A percentile compares a stretch with the other conserved stretches of the same genome.
phyloP scores from a whole-genome alignment of 805 yeast species.

The Pichia kluyveri region DNA sequence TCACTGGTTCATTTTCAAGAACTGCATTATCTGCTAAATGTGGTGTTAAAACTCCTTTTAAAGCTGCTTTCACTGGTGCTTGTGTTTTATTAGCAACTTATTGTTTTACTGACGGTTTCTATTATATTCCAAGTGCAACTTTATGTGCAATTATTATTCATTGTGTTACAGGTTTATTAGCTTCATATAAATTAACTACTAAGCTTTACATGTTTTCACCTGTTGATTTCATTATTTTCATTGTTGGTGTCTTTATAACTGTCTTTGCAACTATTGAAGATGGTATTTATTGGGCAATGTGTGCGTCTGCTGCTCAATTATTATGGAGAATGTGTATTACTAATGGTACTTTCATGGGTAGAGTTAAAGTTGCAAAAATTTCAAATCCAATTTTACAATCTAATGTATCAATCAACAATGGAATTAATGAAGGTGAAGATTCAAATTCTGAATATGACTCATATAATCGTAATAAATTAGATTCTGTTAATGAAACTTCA shows the following conservation, averaged over 20 bases:
- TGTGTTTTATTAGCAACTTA: slow-evolving; percentile 84
- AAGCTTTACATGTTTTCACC: slow-evolving; percentile 68
- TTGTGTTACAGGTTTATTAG: slow-evolving; percentile 80
- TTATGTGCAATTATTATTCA: slow-evolving; percentile 84
- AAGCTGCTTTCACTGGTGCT: slow-evolving; percentile 84
- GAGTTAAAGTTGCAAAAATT: slow-evolving; percentile 63
- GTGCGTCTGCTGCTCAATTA: slow-evolving; percentile 70
- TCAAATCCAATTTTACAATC: slow-evolving; percentile 42
- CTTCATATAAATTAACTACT: slow-evolving; percentile 59
- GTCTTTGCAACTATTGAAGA: slow-evolving; percentile 74
- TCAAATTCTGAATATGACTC: not conserved
- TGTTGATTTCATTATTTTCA: slow-evolving; percentile 61
- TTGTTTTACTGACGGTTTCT: slow-evolving; percentile 75
- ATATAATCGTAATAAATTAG: not conserved
- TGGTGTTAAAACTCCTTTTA: slow-evolving; percentile 90
- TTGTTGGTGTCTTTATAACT: slow-evolving; percentile 64
- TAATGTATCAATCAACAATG: not conserved
- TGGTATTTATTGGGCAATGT: slow-evolving; percentile 86
- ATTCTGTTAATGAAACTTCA: not conserved
- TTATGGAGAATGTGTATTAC: slow-evolving; percentile 75
- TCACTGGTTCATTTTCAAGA: slow-evolving; percentile 93
- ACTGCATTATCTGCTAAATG: slow-evolving; percentile 92
- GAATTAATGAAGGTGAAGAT: not conserved
- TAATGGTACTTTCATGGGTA: slow-evolving; percentile 73
- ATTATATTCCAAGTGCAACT: slow-evolving; percentile 84